Evolutionary conservation across 192 early-diverging fungal genomes (phyloP).

Genomic region (Lunasporangiospora selenospora): DNA sequence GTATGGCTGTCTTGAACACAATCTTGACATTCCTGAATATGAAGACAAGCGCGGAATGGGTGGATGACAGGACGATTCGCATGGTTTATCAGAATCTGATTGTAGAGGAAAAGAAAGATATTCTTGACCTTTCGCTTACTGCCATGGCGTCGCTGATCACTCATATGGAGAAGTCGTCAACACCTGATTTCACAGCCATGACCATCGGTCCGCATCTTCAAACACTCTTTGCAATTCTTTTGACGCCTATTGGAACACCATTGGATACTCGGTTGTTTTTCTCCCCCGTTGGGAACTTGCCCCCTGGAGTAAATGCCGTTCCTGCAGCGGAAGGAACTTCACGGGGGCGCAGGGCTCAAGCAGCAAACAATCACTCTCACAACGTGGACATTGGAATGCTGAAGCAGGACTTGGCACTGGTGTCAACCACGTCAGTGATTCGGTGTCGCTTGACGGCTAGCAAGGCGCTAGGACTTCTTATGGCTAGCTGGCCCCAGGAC

Average conservation of each 20-base stretch:
- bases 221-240: slow-evolving; percentile 72
- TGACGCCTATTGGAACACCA: slow-evolving; percentile 89
- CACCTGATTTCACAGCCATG: slow-evolving; percentile 14
- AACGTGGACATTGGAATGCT: slow-evolving; percentile 94
- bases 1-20: slow-evolving; percentile 82
- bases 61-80: slow-evolving; percentile 74
- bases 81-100: slow-evolving; percentile 93
- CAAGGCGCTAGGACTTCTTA: slow-evolving; percentile 79
- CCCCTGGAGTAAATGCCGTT: slow-evolving; percentile 7
- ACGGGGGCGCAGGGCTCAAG: slow-evolving; percentile 39
- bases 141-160: slow-evolving; percentile 67
- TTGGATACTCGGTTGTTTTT: slow-evolving; percentile 64
- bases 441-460: slow-evolving; percentile 81
- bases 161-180: slow-evolving; percentile 4
- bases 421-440: slow-evolving; percentile 77
- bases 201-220: slow-evolving; percentile 42
- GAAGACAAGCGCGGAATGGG: slow-evolving; percentile 61
- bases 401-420: slow-evolving; percentile 86
- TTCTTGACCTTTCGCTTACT: slow-evolving; percentile 61
- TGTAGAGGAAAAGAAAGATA: slow-evolving; percentile 80
- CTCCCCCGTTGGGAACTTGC: slow-evolving; percentile 22
- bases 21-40: slow-evolving; percentile 74
- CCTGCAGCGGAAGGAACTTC: slow-evolving; percentile 6
- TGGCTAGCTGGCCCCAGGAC: slow-evolving; percentile 62
- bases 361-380: slow-evolving; percentile 42